Percentiles rank a stretch among this genome's conserved stretches.
Evolutionary conservation across 257 asterid species (phyloP).

Genomic region (Eustoma russellianum): DNA sequence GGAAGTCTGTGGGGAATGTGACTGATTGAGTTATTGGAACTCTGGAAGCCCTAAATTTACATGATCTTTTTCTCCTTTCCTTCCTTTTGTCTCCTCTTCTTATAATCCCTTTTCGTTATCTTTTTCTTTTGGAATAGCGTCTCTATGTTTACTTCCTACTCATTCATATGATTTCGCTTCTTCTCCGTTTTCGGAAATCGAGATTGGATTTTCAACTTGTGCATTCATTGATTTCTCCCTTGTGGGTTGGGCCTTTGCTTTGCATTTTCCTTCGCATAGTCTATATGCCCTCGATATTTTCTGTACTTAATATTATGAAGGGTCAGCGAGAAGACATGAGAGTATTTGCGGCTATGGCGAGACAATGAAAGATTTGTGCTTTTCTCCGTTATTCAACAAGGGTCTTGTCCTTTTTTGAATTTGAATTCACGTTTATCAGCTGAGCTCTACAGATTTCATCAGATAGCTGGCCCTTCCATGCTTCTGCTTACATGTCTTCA

Average conservation of each 20-base stretch:
- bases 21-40: constrained; percentile 1
- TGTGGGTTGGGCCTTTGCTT: not conserved
- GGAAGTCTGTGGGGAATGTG: constrained; percentile 1
- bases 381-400: not conserved
- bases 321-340: too few species aligned
- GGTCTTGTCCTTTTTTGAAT: not conserved
- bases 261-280: too few species aligned
- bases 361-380: too few species aligned
- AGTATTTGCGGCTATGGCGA: too few species aligned
- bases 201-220: not conserved
- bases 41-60: constrained; percentile 4
- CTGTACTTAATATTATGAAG: too few species aligned
- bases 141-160: not conserved
- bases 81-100: not conserved
- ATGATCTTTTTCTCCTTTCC: not conserved
- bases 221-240: not conserved
- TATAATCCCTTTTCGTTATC: not conserved
- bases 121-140: not conserved
- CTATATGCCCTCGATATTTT: too few species aligned
- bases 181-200: not conserved
- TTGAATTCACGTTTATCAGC: constrained; percentile 1
- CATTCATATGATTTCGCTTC: not conserved
- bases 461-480: not conserved
- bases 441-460: not conserved
- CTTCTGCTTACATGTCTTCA: not conserved